Conservation (phyloP, 768 basidiomycete species). For the Macrolepiota dolichaula region DNA sequence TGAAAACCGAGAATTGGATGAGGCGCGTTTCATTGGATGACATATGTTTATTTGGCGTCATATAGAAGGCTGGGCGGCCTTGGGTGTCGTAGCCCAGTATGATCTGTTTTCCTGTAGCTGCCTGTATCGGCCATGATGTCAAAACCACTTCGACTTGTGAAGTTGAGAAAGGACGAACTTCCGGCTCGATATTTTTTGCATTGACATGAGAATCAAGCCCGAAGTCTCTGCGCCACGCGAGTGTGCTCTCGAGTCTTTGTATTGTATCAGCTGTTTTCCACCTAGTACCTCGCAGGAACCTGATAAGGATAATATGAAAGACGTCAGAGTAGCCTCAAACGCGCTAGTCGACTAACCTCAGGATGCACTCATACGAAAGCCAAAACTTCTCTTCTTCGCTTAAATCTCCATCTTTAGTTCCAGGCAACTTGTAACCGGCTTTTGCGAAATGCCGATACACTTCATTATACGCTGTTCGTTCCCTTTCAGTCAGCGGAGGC, state of each 20-base stretch:
- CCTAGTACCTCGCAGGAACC: conserved; percentile 72
- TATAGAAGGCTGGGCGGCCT: conserved; percentile 67
- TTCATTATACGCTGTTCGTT: too few relatives aligned
- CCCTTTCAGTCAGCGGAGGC: neutral
- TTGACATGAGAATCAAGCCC: conserved; percentile 66
- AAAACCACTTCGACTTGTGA: neutral
- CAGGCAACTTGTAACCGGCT: conserved; percentile 47
- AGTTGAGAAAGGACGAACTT: conserved; percentile 40
- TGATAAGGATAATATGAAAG: conserved; percentile 15
- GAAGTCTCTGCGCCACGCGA: conserved; percentile 75
- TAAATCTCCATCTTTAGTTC: conserved; percentile 34
- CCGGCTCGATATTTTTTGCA: conserved; percentile 64
- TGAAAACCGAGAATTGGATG: conserved; percentile 71
- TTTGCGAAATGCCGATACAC: conserved; percentile 46
- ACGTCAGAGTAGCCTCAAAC: neutral
- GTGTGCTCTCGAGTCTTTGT: conserved; percentile 60
- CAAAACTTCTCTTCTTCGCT: conserved; percentile 68
- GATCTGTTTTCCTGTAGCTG: conserved; percentile 78
- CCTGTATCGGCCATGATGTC: conserved; percentile 31
- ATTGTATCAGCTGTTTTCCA: conserved; percentile 61
- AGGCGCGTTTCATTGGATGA: conserved; percentile 65
- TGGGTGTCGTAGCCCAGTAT: conserved; percentile 70
- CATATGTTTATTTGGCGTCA: conserved; percentile 70
- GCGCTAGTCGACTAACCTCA: conserved; percentile 35
- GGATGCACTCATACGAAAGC: conserved; percentile 69